Evolutionary conservation across 805 yeast species (phyloP).

Genomic region (Sugiyamaella smithiae): DNA sequence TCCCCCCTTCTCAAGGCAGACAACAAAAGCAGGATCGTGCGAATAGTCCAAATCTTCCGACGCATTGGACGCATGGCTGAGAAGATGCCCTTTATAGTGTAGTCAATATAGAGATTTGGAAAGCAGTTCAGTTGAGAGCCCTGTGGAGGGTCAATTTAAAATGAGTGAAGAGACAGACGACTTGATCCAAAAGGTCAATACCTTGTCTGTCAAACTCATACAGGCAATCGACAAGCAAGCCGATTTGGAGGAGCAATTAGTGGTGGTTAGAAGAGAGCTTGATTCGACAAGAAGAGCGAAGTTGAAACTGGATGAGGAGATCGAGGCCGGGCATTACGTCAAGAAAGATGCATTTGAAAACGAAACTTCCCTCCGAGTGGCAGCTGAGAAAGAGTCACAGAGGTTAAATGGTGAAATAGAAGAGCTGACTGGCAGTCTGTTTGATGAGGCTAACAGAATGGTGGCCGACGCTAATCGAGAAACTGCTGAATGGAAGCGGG

Average conservation of each 20-base stretch:
- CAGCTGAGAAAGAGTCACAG: slow-evolving; percentile 57
- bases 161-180: slow-evolving; percentile 9
- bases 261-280: slow-evolving; percentile 23
- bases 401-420: slow-evolving; percentile 70
- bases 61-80: no score
- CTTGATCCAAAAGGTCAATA: slow-evolving; percentile 20
- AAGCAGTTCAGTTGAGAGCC: no score
- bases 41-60: no score
- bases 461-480: slow-evolving; percentile 75
- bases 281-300: slow-evolving; percentile 25
- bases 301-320: slow-evolving; percentile 16
- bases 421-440: slow-evolving; percentile 72
- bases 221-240: slow-evolving; percentile 32
- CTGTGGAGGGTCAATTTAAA: no score
- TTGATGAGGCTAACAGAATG: slow-evolving; percentile 81
- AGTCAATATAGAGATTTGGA: no score
- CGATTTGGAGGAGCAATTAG: slow-evolving; percentile 30
- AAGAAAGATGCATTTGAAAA: slow-evolving; percentile 18
- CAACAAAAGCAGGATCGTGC: no score
- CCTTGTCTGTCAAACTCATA: slow-evolving; percentile 31
- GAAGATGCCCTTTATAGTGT: no score
- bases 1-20: no score
- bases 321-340: slow-evolving; percentile 27
- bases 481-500: slow-evolving; percentile 43
- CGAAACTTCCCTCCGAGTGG: slow-evolving; percentile 32